Evolutionary conservation across 2,329 filamentous ascomycete species (phyloP).

Genomic region (Fusarium multiceps): DNA sequence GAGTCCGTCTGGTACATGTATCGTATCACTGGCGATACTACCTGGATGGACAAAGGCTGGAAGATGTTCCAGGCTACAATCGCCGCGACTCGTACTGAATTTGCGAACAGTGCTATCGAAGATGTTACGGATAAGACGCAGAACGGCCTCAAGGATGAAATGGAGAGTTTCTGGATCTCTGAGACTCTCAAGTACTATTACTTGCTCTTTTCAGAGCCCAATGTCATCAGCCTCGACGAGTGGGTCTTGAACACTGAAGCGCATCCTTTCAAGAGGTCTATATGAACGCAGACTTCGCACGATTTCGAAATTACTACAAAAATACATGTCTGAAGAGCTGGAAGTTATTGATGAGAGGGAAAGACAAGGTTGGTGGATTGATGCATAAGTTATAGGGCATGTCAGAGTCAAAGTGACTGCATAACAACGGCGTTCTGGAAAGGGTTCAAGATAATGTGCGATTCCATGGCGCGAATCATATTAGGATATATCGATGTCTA

Average conservation of each 20-base stretch:
- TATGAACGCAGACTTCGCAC: constrained; percentile 12
- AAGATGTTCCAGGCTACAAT: constrained; percentile 82
- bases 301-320: constrained; percentile 2
- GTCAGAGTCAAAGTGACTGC: constrained; percentile 5
- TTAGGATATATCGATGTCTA: constrained; percentile 31
- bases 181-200: constrained; percentile 96
- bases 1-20: constrained; percentile 92
- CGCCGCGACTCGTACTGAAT: constrained; percentile 71
- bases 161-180: constrained; percentile 92
- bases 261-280: constrained; percentile 65
- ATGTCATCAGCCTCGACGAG: constrained; percentile 74
- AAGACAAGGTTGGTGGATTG: background rate
- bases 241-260: constrained; percentile 75
- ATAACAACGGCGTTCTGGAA: constrained; percentile 33
- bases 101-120: constrained; percentile 76
- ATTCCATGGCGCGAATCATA: constrained; percentile 15
- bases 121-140: constrained; percentile 64
- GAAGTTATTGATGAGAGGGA: background rate
- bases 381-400: constrained; percentile 15
- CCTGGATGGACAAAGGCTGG: constrained; percentile 86
- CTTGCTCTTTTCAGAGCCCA: constrained; percentile 77
- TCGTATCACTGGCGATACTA: constrained; percentile 82
- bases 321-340: background rate
- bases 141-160: constrained; percentile 65
- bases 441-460: constrained; percentile 25